Conservation (phyloP, 768 basidiomycete species). For the Vararia minispora region DNA sequence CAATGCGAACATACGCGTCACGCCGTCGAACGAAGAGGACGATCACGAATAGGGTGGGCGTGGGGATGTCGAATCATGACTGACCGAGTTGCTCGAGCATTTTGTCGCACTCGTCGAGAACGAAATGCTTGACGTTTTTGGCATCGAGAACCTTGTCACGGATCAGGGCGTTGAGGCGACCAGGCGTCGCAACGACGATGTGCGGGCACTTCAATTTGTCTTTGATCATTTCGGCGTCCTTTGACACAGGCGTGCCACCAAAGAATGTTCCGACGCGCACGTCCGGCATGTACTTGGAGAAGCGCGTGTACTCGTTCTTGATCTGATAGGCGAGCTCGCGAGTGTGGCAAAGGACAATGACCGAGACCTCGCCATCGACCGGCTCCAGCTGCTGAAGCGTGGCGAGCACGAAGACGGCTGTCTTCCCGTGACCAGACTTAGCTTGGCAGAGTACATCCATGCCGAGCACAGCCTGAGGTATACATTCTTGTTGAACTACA, state of each 20-base stretch:
- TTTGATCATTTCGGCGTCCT: slow-evolving; percentile 88
- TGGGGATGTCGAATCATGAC: slow-evolving; percentile 72
- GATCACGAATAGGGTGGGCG: slow-evolving; percentile 20
- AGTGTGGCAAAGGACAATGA: slow-evolving; percentile 97
- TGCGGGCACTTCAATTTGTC: slow-evolving; percentile 98
- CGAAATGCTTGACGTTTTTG: slow-evolving; percentile 97
- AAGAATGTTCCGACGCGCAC: slow-evolving; percentile 97
- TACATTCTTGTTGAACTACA: slow-evolving; percentile 98
- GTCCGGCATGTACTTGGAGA: slow-evolving; percentile 99
- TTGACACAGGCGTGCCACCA: slow-evolving; percentile 89
- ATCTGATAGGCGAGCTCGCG: slow-evolving; percentile 99
- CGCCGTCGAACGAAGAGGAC: slow-evolving; percentile 16
- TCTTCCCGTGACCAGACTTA: slow-evolving; percentile 98
- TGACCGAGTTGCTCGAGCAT: slow-evolving; percentile 99
- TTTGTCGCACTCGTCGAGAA: slow-evolving; percentile 99
- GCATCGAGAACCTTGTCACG: slow-evolving; percentile 94
- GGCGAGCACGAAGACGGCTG: slow-evolving; percentile 96
- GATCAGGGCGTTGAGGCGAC: slow-evolving; percentile 89
- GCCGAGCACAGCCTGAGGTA: slow-evolving; percentile 97
- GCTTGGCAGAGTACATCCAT: slow-evolving; percentile 99
- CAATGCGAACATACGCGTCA: slow-evolving; percentile 16
- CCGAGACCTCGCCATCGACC: slow-evolving; percentile 95
- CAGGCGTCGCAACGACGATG: slow-evolving; percentile 97
- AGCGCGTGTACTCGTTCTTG: slow-evolving; percentile 98
- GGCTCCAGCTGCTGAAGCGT: slow-evolving; percentile 98